Conservation (phyloP, 805 yeast species). For the Starmerella bombicola region DNA sequence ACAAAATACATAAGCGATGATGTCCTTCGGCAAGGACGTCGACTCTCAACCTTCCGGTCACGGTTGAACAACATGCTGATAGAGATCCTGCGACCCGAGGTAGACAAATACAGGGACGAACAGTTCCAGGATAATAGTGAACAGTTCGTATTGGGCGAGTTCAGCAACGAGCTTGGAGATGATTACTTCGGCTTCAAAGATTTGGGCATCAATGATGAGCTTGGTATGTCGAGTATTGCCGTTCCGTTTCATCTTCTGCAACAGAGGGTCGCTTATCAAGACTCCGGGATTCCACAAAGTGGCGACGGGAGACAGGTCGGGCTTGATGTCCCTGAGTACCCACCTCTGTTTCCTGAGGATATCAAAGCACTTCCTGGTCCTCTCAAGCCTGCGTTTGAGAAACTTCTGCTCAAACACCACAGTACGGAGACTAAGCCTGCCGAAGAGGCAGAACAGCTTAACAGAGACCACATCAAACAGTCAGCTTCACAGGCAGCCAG, state of each 20-base stretch:
- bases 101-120: conserved; percentile 41
- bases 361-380: conserved; percentile 7
- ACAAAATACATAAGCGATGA: conserved; percentile 64
- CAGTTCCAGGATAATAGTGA: conserved; percentile 84
- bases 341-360: conserved; percentile 49
- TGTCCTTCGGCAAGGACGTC: conserved; percentile 52
- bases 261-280: conserved; percentile 25
- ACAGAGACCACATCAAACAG: conserved; percentile 1
- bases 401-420: conserved; percentile 1
- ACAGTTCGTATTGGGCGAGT: conserved; percentile 88
- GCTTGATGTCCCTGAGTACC: conserved; percentile 41
- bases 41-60: conserved; percentile 52
- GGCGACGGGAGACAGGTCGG: conserved; percentile 1
- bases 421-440: not conserved
- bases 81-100: conserved; percentile 68
- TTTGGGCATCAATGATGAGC: conserved; percentile 83
- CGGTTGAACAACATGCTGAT: conserved; percentile 63
- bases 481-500: conserved; percentile 6
- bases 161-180: conserved; percentile 85
- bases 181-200: conserved; percentile 97
- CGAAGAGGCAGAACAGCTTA: not conserved
- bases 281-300: conserved; percentile 3
- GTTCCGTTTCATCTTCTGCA: conserved; percentile 85
- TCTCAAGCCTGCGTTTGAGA: conserved; percentile 6
- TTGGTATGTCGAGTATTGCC: conserved; percentile 67